Percentiles rank a stretch among this genome's conserved stretches.
phyloP scores from a whole-genome alignment of 352 stramenopile species.

The Phytophthora pistaciae region DNA sequence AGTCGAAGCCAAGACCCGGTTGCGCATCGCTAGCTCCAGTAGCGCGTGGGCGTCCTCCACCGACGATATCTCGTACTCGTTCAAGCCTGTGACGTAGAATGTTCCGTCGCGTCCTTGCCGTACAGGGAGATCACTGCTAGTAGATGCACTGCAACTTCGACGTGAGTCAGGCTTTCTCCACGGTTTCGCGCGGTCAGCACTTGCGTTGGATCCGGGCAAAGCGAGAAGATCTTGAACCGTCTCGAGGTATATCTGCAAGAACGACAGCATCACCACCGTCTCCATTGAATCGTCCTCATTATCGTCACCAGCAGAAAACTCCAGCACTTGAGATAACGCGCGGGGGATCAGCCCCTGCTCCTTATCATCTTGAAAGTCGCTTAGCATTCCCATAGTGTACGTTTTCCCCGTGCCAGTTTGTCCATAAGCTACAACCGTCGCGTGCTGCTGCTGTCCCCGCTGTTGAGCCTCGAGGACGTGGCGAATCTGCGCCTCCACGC shows the following conservation, averaged over 20 bases:
- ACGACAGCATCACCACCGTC: slow-evolving; percentile 56
- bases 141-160: not conserved
- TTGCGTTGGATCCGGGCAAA: slow-evolving; percentile 17
- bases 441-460: slow-evolving; percentile 34
- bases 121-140: slow-evolving; percentile 51
- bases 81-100: slow-evolving; percentile 73
- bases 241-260: slow-evolving; percentile 85
- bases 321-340: slow-evolving; percentile 60
- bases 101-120: slow-evolving; percentile 48
- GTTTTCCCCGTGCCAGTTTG: slow-evolving; percentile 83
- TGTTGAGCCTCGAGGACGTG: slow-evolving; percentile 49
- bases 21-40: slow-evolving; percentile 54
- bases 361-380: slow-evolving; percentile 34
- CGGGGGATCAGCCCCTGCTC: slow-evolving; percentile 74
- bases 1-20: slow-evolving; percentile 67
- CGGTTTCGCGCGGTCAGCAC: slow-evolving; percentile 5
- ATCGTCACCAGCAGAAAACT: slow-evolving; percentile 31
- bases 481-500: slow-evolving; percentile 47
- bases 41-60: slow-evolving; percentile 59
- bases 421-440: slow-evolving; percentile 72
- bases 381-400: slow-evolving; percentile 83
- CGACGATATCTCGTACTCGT: slow-evolving; percentile 55
- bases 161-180: slow-evolving; percentile 4
- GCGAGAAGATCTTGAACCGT: slow-evolving; percentile 71
- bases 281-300: not conserved